Evolutionary conservation across 2,329 filamentous ascomycete species (phyloP), one percentile per base, ranked within the genome.

Genomic region (Diplodia scrobiculata): DNA sequence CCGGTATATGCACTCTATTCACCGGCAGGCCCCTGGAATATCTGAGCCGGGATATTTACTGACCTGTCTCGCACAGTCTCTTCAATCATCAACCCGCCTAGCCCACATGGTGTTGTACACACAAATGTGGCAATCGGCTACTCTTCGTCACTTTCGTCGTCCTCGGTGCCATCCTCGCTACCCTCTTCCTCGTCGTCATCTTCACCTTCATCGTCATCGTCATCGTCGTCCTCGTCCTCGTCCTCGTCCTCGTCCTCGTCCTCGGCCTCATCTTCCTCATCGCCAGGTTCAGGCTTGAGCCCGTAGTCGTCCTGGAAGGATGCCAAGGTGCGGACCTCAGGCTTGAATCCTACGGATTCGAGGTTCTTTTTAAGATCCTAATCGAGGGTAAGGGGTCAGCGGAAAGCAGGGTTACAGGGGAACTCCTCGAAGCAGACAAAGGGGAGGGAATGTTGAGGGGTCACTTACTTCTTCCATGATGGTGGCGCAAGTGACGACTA

Each of bases 241-340:
- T 79, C 78, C 0, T 81, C 80, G 3, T 79, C 78, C 1, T 82
- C 81, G 0, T 88, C 34, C 9, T 88, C 87, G 0, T 87, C 87
- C 0, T 84, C 84, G 0, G 85, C 85, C 0, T 84, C 82, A 0
- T 83, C 82, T 0, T 85, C 86, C 2, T 86, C 87, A 3, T 86
- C 85, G 0, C 84, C 87, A 2, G 84, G 85, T 1, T 81, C 82
- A 2, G 83, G 84, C 75, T 90, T 84, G 54, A 97, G 79, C 0
- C 94, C 94, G 75, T 98, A 98, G 73, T 92, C 91, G 69, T 97
- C 91, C 76, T 96, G 87, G 77, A 96, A 98, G 72, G 90, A 85
- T 50, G 88, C 87, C 59, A 98, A 82, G 32, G 89, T 83, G 73
- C 89, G 88, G 47, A 91, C 84, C 73, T 91, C 85, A 0, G 90